Percentiles rank a stretch among this genome's conserved stretches.
Evolutionary conservation across 2,329 filamentous ascomycete genomes (phyloP).

Genomic region (Fusarium gaditjirri): DNA sequence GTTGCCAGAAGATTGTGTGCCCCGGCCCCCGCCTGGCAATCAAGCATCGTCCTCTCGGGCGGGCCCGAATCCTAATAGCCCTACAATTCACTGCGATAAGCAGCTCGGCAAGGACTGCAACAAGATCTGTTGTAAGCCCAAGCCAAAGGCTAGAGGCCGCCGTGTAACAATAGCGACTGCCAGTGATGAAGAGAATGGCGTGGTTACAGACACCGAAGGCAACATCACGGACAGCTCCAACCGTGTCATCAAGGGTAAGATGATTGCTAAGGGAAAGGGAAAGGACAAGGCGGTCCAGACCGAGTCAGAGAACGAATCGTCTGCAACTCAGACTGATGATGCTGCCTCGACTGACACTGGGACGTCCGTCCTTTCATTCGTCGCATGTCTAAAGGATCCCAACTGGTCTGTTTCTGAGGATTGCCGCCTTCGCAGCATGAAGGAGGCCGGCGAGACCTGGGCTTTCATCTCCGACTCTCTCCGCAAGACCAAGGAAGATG

Average conservation of each 20-base stretch:
- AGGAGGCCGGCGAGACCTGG: slow-evolving; percentile 47
- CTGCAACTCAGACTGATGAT: neutral
- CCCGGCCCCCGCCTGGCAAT: neutral
- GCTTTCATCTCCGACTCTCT: slow-evolving; percentile 45
- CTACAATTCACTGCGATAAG: slow-evolving; percentile 1
- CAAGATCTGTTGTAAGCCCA: neutral
- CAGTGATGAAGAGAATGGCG: slow-evolving; percentile 1
- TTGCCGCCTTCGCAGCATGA: slow-evolving; percentile 49
- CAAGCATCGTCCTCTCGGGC: slow-evolving; percentile 1
- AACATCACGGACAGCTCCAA: neutral
- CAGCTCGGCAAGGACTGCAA: neutral
- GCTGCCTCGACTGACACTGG: slow-evolving; percentile 6
- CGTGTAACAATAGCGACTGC: slow-evolving; percentile 3
- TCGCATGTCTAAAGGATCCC: neutral
- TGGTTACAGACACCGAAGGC: neutral
- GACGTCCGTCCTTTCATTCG: slow-evolving; percentile 3
- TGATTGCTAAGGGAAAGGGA: slow-evolving; percentile 10
- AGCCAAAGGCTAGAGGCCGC: neutral
- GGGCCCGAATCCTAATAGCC: neutral
- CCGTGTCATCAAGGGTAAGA: slow-evolving; percentile 5
- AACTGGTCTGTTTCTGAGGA: slow-evolving; percentile 52
- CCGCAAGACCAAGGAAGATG: slow-evolving; percentile 44
- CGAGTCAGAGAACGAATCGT: slow-evolving; percentile 16
- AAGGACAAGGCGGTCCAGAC: neutral
- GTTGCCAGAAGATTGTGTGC: neutral